Percentiles rank a stretch among this genome's conserved stretches.
Evolutionary conservation across 306 rosid species (phyloP).

Genomic region (Crotalaria pallida): DNA sequence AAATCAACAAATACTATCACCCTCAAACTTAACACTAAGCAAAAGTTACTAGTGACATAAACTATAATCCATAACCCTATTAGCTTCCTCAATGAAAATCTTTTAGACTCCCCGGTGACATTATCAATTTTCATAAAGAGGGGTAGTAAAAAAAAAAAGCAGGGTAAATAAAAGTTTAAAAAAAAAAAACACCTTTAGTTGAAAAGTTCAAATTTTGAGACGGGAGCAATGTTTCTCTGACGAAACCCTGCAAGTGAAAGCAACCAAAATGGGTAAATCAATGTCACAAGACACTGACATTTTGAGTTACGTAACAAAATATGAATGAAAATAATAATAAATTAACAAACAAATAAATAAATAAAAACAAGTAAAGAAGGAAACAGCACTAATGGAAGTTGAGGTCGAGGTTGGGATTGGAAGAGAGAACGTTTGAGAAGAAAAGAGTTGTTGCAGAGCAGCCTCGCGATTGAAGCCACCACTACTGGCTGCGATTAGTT

Average conservation of each 20-base stretch:
- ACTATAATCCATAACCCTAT: no score
- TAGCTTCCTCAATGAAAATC: no score
- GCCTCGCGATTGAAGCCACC: constrained; percentile 55
- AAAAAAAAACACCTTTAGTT: constrained; percentile 67
- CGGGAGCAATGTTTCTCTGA: constrained; percentile 42
- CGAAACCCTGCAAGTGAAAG: constrained; percentile 42
- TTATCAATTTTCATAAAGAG: neutral
- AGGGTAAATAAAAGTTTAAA: neutral
- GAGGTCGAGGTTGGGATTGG: constrained; percentile 33
- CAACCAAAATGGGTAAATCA: neutral
- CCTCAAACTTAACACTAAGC: no score
- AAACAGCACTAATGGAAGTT: neutral
- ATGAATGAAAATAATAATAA: no score
- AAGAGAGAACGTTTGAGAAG: constrained; percentile 45
- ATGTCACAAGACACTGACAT: no score
- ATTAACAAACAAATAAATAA: neutral
- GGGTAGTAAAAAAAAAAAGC: neutral
- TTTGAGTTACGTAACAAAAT: neutral
- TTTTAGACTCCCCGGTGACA: no score
- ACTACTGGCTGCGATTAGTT: no score
- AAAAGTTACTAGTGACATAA: no score
- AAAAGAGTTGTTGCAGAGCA: constrained; percentile 52
- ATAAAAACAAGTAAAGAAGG: neutral
- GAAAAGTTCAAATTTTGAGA: constrained; percentile 56
- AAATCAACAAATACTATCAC: no score